phyloP scores from a whole-genome alignment of 2,329 filamentous ascomycete genomes.

The Paracamarosporium sp. region DNA sequence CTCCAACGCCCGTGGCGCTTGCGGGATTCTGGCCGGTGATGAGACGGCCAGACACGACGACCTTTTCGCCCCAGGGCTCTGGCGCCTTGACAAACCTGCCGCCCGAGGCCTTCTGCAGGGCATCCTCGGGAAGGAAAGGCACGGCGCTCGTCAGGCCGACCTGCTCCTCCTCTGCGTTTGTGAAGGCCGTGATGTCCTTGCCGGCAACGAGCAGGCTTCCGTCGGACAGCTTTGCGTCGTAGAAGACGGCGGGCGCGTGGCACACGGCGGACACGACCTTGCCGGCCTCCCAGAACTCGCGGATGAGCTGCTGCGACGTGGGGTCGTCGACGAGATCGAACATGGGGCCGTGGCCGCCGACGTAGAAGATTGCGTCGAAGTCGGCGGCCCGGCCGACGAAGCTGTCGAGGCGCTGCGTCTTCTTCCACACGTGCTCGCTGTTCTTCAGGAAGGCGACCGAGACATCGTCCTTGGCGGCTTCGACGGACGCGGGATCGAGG shows the following conservation, averaged over 20 bases:
- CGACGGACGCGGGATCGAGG: constrained; percentile 43
- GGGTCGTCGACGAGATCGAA: constrained; percentile 68
- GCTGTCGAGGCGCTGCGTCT: constrained; percentile 64
- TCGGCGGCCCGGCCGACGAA: constrained; percentile 64
- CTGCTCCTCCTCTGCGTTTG: constrained; percentile 62
- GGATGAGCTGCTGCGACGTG: constrained; percentile 65
- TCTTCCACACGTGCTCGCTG: constrained; percentile 67
- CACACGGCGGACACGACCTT: constrained; percentile 73
- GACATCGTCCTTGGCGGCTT: constrained; percentile 57
- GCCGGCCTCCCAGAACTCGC: constrained; percentile 66
- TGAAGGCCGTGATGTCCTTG: constrained; percentile 66
- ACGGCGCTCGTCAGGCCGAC: constrained; percentile 51
- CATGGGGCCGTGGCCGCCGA: constrained; percentile 69
- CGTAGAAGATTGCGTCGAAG: constrained; percentile 68
- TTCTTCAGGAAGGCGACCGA: constrained; percentile 53
- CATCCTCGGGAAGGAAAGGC: constrained; percentile 69
- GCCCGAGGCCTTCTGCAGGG: constrained; percentile 57
- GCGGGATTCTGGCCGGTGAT: constrained; percentile 59
- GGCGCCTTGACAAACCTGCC: constrained; percentile 64
- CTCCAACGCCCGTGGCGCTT: constrained; percentile 51
- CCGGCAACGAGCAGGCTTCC: constrained; percentile 64
- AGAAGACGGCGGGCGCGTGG: constrained; percentile 70
- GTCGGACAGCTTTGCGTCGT: constrained; percentile 59
- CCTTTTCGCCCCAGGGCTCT: constrained; percentile 55
- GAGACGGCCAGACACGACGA: constrained; percentile 48